Percentiles rank a stretch among this genome's conserved stretches.
Evolutionary conservation across 169 alveolate genomes (phyloP).

Genomic region (Plasmodium gonderi): DNA sequence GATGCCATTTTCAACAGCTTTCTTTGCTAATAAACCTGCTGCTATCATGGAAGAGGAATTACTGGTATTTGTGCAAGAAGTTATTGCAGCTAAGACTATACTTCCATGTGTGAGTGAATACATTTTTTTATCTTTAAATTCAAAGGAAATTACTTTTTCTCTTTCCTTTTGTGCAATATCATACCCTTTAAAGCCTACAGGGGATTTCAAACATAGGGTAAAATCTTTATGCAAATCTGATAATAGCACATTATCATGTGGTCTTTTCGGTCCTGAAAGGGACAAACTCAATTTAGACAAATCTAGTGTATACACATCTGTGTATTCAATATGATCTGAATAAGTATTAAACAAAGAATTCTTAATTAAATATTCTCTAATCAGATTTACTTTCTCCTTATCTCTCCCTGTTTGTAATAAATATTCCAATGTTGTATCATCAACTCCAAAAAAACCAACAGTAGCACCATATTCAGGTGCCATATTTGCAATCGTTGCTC

Average conservation of each 20-base stretch:
- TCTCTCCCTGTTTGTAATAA: conserved; percentile 93
- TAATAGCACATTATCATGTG: conserved; percentile 95
- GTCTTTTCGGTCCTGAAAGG: conserved; percentile 97
- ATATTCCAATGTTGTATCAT: conserved; percentile 92
- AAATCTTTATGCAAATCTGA: conserved; percentile 91
- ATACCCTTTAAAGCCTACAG: conserved; percentile 91
- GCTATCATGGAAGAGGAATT: conserved; percentile 97
- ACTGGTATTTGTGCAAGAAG: conserved; percentile 97
- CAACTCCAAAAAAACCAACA: conserved; percentile 96
- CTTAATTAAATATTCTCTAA: conserved; percentile 88
- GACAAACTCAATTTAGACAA: conserved; percentile 93
- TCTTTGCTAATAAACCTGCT: conserved; percentile 96
- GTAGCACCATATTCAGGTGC: conserved; percentile 99
- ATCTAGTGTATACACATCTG: conserved; percentile 89
- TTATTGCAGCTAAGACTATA: conserved; percentile 96
- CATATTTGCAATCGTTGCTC: conserved; percentile 97
- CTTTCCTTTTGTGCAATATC: conserved; percentile 73
- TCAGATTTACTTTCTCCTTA: conserved; percentile 85
- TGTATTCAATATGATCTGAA: conserved; percentile 78
- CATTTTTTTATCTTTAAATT: conserved; percentile 77
- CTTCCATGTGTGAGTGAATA: conserved; percentile 92
- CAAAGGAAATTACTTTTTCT: conserved; percentile 66
- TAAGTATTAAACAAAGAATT: conserved; percentile 73
- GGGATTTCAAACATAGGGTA: conserved; percentile 80
- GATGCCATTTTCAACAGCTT: conserved; percentile 94